A percentile compares a stretch with the other conserved stretches of the same genome.
phyloP scores from a whole-genome alignment of 2,329 filamentous ascomycete species.

The Pyricularia grisea region DNA sequence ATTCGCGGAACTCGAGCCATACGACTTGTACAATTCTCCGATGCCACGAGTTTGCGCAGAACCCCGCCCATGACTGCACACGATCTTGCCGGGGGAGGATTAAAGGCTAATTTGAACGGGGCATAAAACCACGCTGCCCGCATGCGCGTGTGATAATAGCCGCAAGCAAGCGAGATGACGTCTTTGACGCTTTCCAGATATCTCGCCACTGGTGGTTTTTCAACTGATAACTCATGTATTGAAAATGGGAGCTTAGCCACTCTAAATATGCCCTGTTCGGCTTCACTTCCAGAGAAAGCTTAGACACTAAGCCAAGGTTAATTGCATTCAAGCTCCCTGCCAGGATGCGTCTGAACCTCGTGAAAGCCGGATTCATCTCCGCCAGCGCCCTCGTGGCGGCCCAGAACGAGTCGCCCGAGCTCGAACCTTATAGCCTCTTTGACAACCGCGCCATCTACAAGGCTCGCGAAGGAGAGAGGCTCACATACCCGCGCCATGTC shows the following conservation, averaged over 20 bases:
- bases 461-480: constrained; percentile 19
- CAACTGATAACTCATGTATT: neutral
- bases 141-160: neutral
- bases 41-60: neutral
- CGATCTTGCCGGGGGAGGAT: neutral
- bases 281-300: neutral
- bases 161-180: neutral
- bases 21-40: neutral
- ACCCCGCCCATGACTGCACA: neutral
- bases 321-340: neutral
- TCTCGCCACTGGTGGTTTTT: neutral
- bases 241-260: neutral
- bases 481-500: constrained; percentile 11
- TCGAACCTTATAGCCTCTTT: constrained; percentile 2
- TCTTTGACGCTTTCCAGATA: neutral
- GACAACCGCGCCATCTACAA: constrained; percentile 26
- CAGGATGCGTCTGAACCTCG: neutral
- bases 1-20: neutral
- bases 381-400: neutral
- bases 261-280: neutral
- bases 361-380: neutral
- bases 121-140: neutral
- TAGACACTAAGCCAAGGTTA: neutral
- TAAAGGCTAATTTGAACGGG: neutral
- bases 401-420: neutral